phyloP scores from a whole-genome alignment of 768 basidiomycete genomes.

The Tricholomella constricta region DNA sequence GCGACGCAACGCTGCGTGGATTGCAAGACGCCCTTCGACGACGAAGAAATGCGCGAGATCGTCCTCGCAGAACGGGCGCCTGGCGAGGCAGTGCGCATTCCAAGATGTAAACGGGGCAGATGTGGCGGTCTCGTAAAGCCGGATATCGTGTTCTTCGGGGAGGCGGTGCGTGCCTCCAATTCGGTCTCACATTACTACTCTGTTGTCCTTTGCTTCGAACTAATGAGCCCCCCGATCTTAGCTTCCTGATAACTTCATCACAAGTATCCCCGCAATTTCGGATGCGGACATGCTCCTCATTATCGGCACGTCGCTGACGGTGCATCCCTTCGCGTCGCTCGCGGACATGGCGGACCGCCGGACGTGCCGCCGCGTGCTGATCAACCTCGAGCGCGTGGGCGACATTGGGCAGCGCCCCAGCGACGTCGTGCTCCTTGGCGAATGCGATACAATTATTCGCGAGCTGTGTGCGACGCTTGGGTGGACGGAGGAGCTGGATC shows the following conservation, averaged over 20 bases:
- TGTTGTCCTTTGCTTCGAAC: too few relatives aligned
- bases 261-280: constrained; percentile 50
- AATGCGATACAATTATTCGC: constrained; percentile 69
- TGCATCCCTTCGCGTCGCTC: constrained; percentile 86
- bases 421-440: constrained; percentile 67
- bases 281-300: constrained; percentile 87
- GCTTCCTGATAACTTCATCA: constrained; percentile 75
- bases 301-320: constrained; percentile 87
- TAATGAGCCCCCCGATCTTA: too few relatives aligned
- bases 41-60: constrained; percentile 60
- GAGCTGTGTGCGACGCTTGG: constrained; percentile 68
- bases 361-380: constrained; percentile 77
- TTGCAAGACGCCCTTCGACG: constrained; percentile 62
- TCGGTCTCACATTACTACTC: too few relatives aligned
- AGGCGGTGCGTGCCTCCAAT: constrained; percentile 50
- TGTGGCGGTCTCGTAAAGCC: constrained; percentile 85
- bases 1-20: constrained; percentile 82
- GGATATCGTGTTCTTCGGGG: constrained; percentile 95
- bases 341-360: constrained; percentile 49
- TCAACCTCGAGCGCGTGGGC: constrained; percentile 86
- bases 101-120: constrained; percentile 51
- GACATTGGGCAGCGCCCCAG: constrained; percentile 53
- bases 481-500: constrained; percentile 67
- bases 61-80: constrained; percentile 8
- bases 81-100: constrained; percentile 54